These are phyloP conservation scores for Myriosclerotinia scirpicola DNA, from an alignment of 2,329 filamentous ascomycete genomes.

Conservation along the genomic window DNA sequence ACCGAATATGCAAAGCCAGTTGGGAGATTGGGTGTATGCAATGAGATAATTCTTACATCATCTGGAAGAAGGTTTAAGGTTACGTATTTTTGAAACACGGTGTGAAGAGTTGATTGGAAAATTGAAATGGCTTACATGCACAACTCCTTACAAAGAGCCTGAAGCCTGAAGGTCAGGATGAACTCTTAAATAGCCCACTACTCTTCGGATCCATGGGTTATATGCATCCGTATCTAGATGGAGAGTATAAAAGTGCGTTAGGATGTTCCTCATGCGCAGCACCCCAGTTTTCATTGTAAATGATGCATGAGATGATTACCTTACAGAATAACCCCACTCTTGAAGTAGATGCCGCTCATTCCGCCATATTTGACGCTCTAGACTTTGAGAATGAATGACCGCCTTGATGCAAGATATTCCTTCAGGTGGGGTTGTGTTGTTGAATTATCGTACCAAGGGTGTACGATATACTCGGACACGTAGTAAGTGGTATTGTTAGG, in stretches of 20 bases:
- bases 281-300: constrained; percentile 2
- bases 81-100: not conserved
- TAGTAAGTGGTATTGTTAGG: not conserved
- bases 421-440: not conserved
- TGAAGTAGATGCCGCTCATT: not conserved
- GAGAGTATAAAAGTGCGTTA: not conserved
- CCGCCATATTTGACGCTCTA: constrained; percentile 7
- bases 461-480: not conserved
- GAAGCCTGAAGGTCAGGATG: not conserved
- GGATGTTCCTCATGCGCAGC: not conserved
- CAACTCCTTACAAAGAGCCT: not conserved
- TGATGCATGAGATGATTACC: constrained; percentile 2
- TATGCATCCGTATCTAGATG: not conserved
- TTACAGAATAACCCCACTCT: constrained; percentile 4
- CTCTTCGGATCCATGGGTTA: not conserved
- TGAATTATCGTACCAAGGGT: not conserved
- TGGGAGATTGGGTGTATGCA: not conserved
- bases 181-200: not conserved
- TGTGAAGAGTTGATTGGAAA: not conserved
- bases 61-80: not conserved
- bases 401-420: constrained; percentile 5
- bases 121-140: constrained; percentile 2
- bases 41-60: not conserved
- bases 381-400: not conserved
- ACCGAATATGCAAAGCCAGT: not conserved